A percentile compares a stretch with the other conserved stretches of the same genome.
These are phyloP conservation scores for Fistulinella cinereoalba DNA, from an alignment of 1,284 basidiomycete species.

Conservation along the genomic window DNA sequence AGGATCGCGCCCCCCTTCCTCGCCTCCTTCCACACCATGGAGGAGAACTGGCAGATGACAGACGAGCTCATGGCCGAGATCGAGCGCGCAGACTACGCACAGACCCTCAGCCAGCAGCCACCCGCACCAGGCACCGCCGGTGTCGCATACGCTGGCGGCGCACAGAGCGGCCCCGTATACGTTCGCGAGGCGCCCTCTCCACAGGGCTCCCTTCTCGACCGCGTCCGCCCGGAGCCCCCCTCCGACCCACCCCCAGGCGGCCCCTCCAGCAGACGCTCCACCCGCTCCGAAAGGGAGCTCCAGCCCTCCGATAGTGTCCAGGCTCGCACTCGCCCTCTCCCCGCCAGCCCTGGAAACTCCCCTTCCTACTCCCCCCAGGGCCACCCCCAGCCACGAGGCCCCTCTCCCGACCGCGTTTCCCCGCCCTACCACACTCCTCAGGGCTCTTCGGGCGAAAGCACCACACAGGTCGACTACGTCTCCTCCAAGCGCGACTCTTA, in stretches of 20 bases:
- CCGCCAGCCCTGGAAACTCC: slow-evolving; percentile 41
- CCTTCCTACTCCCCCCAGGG: slow-evolving; percentile 45
- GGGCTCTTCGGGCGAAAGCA: slow-evolving; percentile 51
- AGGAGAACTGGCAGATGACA: slow-evolving; percentile 64
- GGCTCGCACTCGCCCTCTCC: slow-evolving; percentile 45
- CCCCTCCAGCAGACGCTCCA: background rate
- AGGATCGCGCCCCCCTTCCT: slow-evolving; percentile 55
- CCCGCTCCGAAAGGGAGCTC: slow-evolving; percentile 36
- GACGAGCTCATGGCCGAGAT: slow-evolving; percentile 67
- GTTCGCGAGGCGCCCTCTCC: slow-evolving; percentile 36
- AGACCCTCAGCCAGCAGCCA: slow-evolving; percentile 35
- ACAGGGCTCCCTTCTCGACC: slow-evolving; percentile 53
- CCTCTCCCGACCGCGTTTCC: slow-evolving; percentile 54
- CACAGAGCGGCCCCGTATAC: slow-evolving; percentile 35
- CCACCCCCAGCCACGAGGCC: slow-evolving; percentile 30
- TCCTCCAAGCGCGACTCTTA: slow-evolving; percentile 53
- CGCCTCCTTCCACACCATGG: slow-evolving; percentile 47
- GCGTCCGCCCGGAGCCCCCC: too few species aligned
- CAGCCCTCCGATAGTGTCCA: slow-evolving; percentile 52
- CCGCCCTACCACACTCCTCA: slow-evolving; percentile 52
- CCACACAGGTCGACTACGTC: slow-evolving; percentile 41
- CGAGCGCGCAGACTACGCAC: slow-evolving; percentile 53
- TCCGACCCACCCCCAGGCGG: too few species aligned
- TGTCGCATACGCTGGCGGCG: slow-evolving; percentile 53
- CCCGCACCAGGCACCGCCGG: slow-evolving; percentile 43